Evolutionary conservation across 768 basidiomycete genomes (phyloP).

Genomic region (Hericium erinaceus): DNA sequence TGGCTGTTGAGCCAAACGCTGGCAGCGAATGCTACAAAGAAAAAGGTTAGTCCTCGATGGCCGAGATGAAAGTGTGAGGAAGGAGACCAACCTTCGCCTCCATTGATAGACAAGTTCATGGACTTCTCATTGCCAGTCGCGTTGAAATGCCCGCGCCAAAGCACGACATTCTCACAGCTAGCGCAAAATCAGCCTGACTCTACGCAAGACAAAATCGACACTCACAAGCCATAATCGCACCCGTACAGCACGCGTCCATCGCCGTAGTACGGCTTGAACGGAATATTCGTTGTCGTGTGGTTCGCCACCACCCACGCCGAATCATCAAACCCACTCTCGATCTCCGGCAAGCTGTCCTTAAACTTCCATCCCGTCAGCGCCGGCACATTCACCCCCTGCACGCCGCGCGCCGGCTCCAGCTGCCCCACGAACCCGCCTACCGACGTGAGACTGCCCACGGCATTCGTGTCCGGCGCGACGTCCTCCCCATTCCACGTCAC

Average conservation of each 20-base stretch:
- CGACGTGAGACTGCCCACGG: conserved; percentile 19
- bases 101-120: conserved; percentile 72
- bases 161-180: conserved; percentile 74
- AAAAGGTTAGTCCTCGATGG: neutral
- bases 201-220: neutral
- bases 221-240: conserved; percentile 78
- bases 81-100: conserved; percentile 51
- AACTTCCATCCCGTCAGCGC: conserved; percentile 63
- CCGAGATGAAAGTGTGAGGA: neutral
- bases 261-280: conserved; percentile 58
- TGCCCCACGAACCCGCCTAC: conserved; percentile 41
- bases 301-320: conserved; percentile 55
- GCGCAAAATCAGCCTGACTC: neutral
- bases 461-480: conserved; percentile 29
- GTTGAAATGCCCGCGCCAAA: conserved; percentile 78
- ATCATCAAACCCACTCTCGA: conserved; percentile 49
- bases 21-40: conserved; percentile 58
- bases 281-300: conserved; percentile 66
- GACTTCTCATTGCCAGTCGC: conserved; percentile 51
- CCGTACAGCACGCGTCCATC: conserved; percentile 76
- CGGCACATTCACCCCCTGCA: conserved; percentile 32
- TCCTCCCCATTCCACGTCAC: conserved; percentile 68
- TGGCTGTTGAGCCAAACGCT: conserved; percentile 72
- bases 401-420: conserved; percentile 26
- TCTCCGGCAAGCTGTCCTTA: conserved; percentile 68